phyloP scores from a whole-genome alignment of 371 early-diverging fungal species.

The Haplosporangium sp. region DNA sequence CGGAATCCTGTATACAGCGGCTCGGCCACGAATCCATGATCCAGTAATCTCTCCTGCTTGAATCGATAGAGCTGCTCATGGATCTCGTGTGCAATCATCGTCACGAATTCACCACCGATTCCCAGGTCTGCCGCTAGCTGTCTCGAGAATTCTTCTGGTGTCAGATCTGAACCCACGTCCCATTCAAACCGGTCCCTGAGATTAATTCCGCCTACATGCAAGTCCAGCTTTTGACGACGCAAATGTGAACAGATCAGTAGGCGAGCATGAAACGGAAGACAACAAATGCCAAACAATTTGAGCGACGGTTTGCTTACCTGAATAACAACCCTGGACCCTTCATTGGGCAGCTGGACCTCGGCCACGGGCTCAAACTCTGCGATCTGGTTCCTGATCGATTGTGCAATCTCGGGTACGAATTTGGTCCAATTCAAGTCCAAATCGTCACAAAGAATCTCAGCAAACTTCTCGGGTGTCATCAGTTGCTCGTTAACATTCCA shows the following conservation, averaged over 20 bases:
- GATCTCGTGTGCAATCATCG: conserved; percentile 88
- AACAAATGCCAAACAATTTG: background rate
- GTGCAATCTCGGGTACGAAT: conserved; percentile 79
- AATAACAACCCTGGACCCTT: conserved; percentile 53
- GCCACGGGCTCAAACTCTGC: conserved; percentile 58
- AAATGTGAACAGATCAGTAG: background rate
- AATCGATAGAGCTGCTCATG: conserved; percentile 85
- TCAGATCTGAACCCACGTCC: conserved; percentile 78
- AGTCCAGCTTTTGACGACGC: conserved; percentile 71
- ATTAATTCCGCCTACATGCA: conserved; percentile 86
- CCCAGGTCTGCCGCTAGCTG: conserved; percentile 87
- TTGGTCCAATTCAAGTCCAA: conserved; percentile 67
- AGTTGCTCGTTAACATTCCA: conserved; percentile 93
- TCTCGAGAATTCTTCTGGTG: conserved; percentile 89
- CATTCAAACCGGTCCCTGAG: conserved; percentile 95
- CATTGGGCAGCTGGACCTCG: conserved; percentile 47
- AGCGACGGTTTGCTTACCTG: conserved; percentile 30
- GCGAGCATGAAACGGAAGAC: background rate
- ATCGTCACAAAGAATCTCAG: conserved; percentile 89
- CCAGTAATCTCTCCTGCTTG: conserved; percentile 72
- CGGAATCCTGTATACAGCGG: conserved; percentile 71
- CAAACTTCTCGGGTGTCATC: conserved; percentile 94
- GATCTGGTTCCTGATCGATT: conserved; percentile 83
- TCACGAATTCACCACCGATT: conserved; percentile 90
- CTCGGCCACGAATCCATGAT: conserved; percentile 58